A percentile compares a stretch with the other conserved stretches of the same genome.
phyloP scores from a whole-genome alignment of 495 filamentous ascomycete genomes.

The Letharia lupina region DNA sequence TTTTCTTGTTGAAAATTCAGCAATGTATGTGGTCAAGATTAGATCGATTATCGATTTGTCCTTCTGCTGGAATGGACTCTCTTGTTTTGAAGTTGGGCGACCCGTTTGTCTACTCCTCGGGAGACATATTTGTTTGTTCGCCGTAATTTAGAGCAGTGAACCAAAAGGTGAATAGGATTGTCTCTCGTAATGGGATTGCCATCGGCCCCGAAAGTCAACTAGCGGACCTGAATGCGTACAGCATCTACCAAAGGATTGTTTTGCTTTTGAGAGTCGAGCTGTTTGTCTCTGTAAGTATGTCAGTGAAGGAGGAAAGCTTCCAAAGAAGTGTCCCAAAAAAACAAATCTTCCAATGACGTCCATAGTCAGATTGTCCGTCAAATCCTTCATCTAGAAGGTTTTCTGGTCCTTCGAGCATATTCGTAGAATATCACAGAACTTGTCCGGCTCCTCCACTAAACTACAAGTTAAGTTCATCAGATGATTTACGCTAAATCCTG shows the following conservation, averaged over 20 bases:
- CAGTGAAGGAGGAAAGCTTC: neutral
- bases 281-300: neutral
- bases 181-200: conserved; percentile 27
- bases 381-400: conserved; percentile 20
- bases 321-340: conserved; percentile 13
- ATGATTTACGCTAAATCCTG: conserved; percentile 32
- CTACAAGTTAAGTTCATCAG: conserved; percentile 29
- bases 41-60: conserved; percentile 32
- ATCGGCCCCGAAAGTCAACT: conserved; percentile 26
- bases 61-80: neutral
- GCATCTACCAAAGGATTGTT: conserved; percentile 23
- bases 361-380: conserved; percentile 18
- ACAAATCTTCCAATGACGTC: conserved; percentile 31
- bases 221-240: conserved; percentile 26
- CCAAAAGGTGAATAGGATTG: conserved; percentile 23
- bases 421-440: conserved; percentile 28
- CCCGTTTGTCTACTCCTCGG: conserved; percentile 26
- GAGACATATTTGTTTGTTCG: conserved; percentile 25
- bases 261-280: neutral
- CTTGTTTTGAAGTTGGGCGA: conserved; percentile 12
- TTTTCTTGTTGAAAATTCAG: conserved; percentile 21
- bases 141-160: conserved; percentile 27
- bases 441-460: conserved; percentile 30
- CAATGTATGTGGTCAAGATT: conserved; percentile 32
- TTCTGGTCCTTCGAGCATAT: conserved; percentile 15